phyloP scores from a whole-genome alignment of 2,329 filamentous ascomycete species.

The Botrytis fragariae region DNA sequence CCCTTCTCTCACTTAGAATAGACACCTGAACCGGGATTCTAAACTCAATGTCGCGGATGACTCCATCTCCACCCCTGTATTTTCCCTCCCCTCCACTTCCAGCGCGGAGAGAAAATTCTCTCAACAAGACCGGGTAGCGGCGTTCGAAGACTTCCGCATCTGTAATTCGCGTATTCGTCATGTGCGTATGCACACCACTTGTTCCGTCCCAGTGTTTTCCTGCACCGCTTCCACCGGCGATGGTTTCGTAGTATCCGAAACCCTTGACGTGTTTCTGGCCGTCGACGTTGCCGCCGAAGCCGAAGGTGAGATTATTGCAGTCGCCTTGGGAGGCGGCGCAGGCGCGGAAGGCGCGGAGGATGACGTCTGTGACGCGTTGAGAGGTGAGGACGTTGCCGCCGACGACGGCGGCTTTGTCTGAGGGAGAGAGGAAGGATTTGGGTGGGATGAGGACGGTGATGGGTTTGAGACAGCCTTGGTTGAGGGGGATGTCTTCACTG shows the following conservation, averaged over 20 bases:
- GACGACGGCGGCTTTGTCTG: constrained; percentile 74
- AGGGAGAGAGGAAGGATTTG: constrained; percentile 71
- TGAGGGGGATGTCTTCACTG: constrained; percentile 77
- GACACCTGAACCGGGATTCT: constrained; percentile 73
- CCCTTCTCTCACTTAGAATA: constrained; percentile 74
- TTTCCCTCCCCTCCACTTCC: constrained; percentile 63
- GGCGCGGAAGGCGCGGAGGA: constrained; percentile 75
- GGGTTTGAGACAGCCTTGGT: constrained; percentile 79
- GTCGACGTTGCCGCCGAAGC: constrained; percentile 66
- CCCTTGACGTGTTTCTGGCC: constrained; percentile 62
- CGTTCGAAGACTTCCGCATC: constrained; percentile 77
- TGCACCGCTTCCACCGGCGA: constrained; percentile 73
- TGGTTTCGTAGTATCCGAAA: constrained; percentile 86
- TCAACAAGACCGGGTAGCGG: constrained; percentile 69
- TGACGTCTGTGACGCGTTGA: constrained; percentile 79
- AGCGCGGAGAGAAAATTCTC: constrained; percentile 62
- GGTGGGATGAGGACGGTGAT: constrained; percentile 72
- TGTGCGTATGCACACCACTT: constrained; percentile 72
- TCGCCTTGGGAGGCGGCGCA: constrained; percentile 78
- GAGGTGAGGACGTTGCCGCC: constrained; percentile 79
- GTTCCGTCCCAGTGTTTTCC: constrained; percentile 72
- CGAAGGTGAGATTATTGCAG: constrained; percentile 83
- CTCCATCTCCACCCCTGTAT: constrained; percentile 69
- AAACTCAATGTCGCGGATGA: constrained; percentile 78
- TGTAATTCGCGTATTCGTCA: constrained; percentile 83